Base-by-base conservation (phyloP, 768 basidiomycete genomes). In the Chalciporus pseudorubinellus region DNA sequence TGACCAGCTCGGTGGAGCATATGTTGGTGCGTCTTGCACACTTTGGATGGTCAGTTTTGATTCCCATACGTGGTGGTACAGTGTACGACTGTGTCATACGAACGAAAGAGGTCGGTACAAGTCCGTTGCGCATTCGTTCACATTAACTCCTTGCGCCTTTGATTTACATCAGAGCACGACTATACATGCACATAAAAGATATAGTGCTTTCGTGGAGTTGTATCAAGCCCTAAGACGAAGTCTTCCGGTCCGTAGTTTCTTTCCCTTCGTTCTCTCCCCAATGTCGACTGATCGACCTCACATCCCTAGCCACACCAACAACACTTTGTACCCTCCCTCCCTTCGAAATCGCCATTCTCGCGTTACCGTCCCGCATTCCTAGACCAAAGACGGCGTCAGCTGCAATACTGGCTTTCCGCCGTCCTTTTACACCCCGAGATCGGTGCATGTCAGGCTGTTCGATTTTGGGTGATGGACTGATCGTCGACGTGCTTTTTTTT, bases 31-130 rank as follows among this genome's bases (percentile, higher is more conserved):
- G 78, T 66, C 8, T 19, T 13, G 9, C 11, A 1, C 6, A 10
- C n/a, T 43, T 55, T 20, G 39, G 14, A 12, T 41, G 26, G 12
- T 6, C 16, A 16, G 6, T 20, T 18, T 24, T 16, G 18, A 21
- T n/a, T 50, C 29, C 20, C n/a, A 36, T n/a, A 16, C 24, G 22
- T 14, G 38, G 19, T 20, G 10, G 22, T n/a, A 6, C 48, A 78
- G 86, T 87, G 10, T 89, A 87, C 59, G 85, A 88, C 55, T 85
- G 83, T 58, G 82, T 76, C 8, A 82, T 89, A 46, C 78, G 73
- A 22, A 87, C 85, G 0, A 83, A 81, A 65, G 84, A 85, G 72
- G 75, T 72, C 26, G 1, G 67, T 53, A 39, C 11, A 38, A 13
- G 18, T 18, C 46, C 46, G 24, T 41, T 39, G 36, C 26, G 45